A percentile compares a stretch with the other conserved stretches of the same genome.
These are phyloP conservation scores for Flaveria trinervia DNA, from an alignment of 129 eudicot genomes.

Conservation along the genomic window DNA sequence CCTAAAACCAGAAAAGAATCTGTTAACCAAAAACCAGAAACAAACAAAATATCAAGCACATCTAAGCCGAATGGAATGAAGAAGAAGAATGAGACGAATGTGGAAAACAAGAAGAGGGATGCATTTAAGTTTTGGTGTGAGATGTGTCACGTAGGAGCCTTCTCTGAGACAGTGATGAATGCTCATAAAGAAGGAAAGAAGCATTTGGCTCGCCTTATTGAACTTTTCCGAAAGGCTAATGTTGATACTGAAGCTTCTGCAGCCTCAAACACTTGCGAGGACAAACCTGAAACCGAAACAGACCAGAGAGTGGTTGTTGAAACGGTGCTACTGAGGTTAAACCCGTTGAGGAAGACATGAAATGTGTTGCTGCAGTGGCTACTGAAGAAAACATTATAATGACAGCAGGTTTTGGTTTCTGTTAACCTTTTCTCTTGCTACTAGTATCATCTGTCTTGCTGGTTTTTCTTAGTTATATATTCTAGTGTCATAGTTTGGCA, in stretches of 20 bases:
- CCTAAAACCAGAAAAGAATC: not conserved
- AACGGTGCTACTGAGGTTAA: not conserved
- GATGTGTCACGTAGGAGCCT: conserved; percentile 53
- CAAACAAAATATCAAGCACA: conserved; percentile 6
- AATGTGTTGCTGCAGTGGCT: conserved; percentile 1
- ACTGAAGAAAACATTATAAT: conserved; percentile 9
- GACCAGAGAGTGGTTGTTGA: conserved; percentile 1
- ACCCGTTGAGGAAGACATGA: not conserved
- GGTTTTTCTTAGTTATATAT: not conserved
- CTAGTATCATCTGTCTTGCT: not conserved
- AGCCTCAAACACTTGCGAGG: not conserved
- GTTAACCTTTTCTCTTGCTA: not conserved
- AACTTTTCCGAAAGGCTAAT: conserved; percentile 29
- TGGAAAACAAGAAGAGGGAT: conserved; percentile 14
- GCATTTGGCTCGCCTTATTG: conserved; percentile 31
- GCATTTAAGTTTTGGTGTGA: conserved; percentile 56
- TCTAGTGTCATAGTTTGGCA: conserved; percentile 5
- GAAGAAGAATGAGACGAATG: not conserved
- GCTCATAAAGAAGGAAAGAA: conserved; percentile 57
- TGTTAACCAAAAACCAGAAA: not conserved
- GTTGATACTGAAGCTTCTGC: conserved; percentile 11
- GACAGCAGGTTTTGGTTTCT: conserved; percentile 10
- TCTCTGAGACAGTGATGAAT: conserved; percentile 43
- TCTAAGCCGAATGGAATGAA: conserved; percentile 7
- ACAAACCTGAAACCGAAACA: not conserved